These are phyloP conservation scores for Nemania serpens DNA, from an alignment of 2,329 filamentous ascomycete genomes.

Conservation along the genomic window DNA sequence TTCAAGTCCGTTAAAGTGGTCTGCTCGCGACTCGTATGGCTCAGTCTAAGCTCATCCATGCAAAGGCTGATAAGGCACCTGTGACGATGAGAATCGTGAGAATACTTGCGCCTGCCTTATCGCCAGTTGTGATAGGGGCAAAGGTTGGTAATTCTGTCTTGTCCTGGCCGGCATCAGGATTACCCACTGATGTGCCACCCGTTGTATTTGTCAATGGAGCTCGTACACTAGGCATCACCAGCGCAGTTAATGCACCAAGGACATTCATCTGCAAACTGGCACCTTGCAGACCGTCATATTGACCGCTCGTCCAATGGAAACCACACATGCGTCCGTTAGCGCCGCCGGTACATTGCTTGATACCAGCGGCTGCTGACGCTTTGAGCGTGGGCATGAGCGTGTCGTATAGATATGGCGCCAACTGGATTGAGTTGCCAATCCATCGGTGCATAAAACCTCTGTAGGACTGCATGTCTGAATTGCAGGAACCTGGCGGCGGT, in stretches of 20 bases:
- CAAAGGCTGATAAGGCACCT: conserved; percentile 49
- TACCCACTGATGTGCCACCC: conserved; percentile 56
- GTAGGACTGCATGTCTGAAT: conserved; percentile 73
- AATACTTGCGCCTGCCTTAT: conserved; percentile 55
- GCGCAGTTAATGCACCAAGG: conserved; percentile 54
- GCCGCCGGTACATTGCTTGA: conserved; percentile 65
- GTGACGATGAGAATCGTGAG: conserved; percentile 52
- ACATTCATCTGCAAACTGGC: conserved; percentile 64
- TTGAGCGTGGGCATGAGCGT: conserved; percentile 62
- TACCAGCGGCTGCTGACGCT: conserved; percentile 63
- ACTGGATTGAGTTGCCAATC: conserved; percentile 62
- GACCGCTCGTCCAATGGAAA: conserved; percentile 59
- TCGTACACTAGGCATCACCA: conserved; percentile 43
- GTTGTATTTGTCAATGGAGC: conserved; percentile 54
- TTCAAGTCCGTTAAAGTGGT: not conserved
- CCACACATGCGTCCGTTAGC: conserved; percentile 64
- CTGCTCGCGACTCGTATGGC: not conserved
- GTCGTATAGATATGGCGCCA: conserved; percentile 63
- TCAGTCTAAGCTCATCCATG: conserved; percentile 54
- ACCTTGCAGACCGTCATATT: conserved; percentile 51
- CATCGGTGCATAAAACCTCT: conserved; percentile 72
- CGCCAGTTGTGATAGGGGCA: conserved; percentile 48
- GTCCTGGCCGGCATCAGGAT: conserved; percentile 50
- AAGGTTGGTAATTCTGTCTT: conserved; percentile 31
- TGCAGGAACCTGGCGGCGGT: conserved; percentile 57